Conservation (phyloP, 1,139 yeast genomes). For the Pneumocystis oryctolagi region DNA sequence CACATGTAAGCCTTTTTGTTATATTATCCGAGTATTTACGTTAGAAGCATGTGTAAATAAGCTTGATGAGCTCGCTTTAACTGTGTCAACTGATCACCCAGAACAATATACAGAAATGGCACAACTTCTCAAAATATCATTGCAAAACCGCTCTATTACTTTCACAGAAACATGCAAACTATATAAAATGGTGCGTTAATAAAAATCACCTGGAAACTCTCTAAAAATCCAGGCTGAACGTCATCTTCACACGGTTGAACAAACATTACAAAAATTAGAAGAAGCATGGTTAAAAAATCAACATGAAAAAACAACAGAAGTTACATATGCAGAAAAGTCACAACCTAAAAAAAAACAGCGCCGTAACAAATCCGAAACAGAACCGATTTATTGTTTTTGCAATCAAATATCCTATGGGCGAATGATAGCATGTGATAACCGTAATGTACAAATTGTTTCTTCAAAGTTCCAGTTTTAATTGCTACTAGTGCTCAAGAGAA, state of each 20-base stretch:
- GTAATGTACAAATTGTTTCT: background rate
- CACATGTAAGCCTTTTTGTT: background rate
- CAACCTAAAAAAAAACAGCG: background rate
- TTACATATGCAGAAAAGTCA: background rate
- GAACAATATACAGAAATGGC: background rate
- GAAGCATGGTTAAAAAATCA: background rate
- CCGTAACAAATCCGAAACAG: background rate
- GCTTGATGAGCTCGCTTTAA: background rate
- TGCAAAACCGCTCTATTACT: background rate
- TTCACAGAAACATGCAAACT: background rate
- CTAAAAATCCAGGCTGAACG: background rate
- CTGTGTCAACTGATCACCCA: background rate
- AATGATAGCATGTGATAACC: constrained; percentile 2
- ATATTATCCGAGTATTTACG: background rate
- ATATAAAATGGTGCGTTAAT: background rate
- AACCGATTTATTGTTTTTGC: background rate
- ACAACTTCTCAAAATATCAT: background rate
- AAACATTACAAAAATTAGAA: background rate
- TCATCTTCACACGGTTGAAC: background rate
- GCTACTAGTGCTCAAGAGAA: background rate
- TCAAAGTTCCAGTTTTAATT: background rate
- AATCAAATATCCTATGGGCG: background rate
- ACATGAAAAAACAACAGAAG: background rate
- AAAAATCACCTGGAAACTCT: too few relatives aligned
- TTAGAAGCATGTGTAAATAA: background rate